phyloP scores from a whole-genome alignment of 192 early-diverging fungal genomes.

The Coemansia sp. region DNA sequence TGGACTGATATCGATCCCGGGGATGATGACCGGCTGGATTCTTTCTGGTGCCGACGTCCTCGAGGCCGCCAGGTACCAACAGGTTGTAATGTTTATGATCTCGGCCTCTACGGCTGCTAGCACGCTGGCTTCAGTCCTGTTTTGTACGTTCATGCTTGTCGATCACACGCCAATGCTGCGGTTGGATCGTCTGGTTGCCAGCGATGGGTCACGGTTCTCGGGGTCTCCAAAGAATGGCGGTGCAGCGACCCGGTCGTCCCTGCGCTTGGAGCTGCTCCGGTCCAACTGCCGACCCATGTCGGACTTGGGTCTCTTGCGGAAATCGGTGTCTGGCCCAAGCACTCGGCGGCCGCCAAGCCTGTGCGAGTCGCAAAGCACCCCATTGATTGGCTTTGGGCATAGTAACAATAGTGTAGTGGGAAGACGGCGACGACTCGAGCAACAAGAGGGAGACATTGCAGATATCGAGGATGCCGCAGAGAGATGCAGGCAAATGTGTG shows the following conservation, averaged over 20 bases:
- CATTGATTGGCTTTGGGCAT: slow-evolving; percentile 11
- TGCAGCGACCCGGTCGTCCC: slow-evolving; percentile 1
- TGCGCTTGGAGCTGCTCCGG: slow-evolving; percentile 33
- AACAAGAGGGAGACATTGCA: background rate
- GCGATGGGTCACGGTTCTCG: slow-evolving; percentile 5
- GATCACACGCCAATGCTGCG: slow-evolving; percentile 31
- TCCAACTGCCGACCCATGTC: slow-evolving; percentile 45
- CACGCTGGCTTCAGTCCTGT: slow-evolving; percentile 51
- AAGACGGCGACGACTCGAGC: background rate
- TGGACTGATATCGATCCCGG: slow-evolving; percentile 84
- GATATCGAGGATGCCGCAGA: slow-evolving; percentile 46
- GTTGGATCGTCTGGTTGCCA: slow-evolving; percentile 23
- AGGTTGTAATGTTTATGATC: slow-evolving; percentile 87
- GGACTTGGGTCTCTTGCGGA: slow-evolving; percentile 22
- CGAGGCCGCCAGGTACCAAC: slow-evolving; percentile 79
- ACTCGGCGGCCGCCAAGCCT: slow-evolving; percentile 2
- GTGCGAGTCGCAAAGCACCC: slow-evolving; percentile 25
- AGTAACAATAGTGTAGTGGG: background rate
- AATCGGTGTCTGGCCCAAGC: background rate
- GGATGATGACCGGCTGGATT: slow-evolving; percentile 86
- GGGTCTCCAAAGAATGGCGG: background rate
- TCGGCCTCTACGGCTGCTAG: slow-evolving; percentile 67
- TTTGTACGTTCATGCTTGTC: slow-evolving; percentile 31
- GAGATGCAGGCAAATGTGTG: slow-evolving; percentile 29
- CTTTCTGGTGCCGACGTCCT: slow-evolving; percentile 76